Evolutionary conservation across 306 rosid species (phyloP).

Genomic region (Luffa aegyptiaca): DNA sequence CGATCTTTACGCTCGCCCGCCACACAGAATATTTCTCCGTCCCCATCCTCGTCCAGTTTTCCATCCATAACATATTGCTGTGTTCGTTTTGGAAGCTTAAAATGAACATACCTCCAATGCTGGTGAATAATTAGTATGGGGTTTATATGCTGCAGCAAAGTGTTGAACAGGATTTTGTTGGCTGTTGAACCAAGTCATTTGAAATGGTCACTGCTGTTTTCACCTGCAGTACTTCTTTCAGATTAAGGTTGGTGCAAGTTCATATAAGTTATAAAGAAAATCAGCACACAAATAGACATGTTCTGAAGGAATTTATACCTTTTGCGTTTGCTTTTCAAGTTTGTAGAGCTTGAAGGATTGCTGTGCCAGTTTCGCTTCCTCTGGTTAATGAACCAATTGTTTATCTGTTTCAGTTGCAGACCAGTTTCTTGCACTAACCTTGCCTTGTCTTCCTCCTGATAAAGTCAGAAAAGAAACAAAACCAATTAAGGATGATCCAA

Average conservation of each 20-base stretch:
- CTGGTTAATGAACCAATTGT: conserved; percentile 98
- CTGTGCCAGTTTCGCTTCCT: conserved; percentile 99
- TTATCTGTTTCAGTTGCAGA: conserved; percentile 86
- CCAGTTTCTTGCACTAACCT: conserved; percentile 97
- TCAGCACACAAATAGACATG: neutral
- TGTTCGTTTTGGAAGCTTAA: neutral
- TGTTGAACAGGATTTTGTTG: neutral
- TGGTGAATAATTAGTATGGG: neutral
- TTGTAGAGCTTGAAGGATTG: conserved; percentile 88
- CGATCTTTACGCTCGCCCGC: neutral
- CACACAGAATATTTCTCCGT: neutral
- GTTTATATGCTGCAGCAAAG: neutral
- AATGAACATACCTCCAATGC: neutral
- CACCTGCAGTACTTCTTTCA: conserved; percentile 71
- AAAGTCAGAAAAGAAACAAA: neutral
- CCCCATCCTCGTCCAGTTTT: neutral
- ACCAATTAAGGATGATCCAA: neutral
- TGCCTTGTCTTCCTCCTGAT: conserved; percentile 94
- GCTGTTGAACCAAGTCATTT: conserved; percentile 23
- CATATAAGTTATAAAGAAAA: neutral
- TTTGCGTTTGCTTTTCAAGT: conserved; percentile 90
- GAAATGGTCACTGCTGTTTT: conserved; percentile 36
- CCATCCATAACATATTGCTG: neutral
- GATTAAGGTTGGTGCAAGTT: conserved; percentile 37
- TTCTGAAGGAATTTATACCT: conserved; percentile 35